Base-by-base conservation (phyloP, 2,329 filamentous ascomycete species). In the Hypoxylon sp. region DNA sequence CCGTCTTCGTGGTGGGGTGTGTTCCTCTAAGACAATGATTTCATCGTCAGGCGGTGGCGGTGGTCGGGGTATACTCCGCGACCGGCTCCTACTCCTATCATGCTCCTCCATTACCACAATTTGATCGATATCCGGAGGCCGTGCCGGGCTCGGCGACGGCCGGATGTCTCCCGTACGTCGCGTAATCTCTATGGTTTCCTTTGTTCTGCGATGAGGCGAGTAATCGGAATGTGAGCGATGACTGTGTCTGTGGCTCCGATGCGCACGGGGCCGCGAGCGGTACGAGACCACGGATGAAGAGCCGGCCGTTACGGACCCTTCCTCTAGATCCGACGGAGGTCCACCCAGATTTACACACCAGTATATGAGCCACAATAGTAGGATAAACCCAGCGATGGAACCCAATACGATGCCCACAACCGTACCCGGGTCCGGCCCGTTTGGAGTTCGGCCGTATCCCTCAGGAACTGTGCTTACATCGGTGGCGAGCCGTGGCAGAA, bases 391-490 rank as follows among this genome's bases (percentile, higher is more conserved):
- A 86, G 24, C 88, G 83, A 69, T 81, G 57, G 79, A 83, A 4
- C 77, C 77, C 2, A 79, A 67, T 44, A 76, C 74, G 57, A 84
- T 76, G 75, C 75, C 75, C 72, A 78, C 75, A 15, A 82, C 78
- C 42, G 80, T 73, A 19, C 81, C 80, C 1, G 77, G 59, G 17
- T 65, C 62, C 10, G 76, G 77, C 0, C 76, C 76, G 60, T 63
- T 72, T 15, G 85, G 86, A 3, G 83, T 83, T 1, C 85, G 84
- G 31, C 82, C 77, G 68, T 77, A 78, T 44, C 72, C 73, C 42
- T 78, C 80, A 17, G 82, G 81, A n/a, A 83, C 79, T 21, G 78
- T 78, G 32, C 78, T 82, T n/a, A 76, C 74, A 55, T 72, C 73
- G 27, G 68, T 73, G 15, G 73, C 69, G 37, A 69, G 52, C 51